A percentile compares a stretch with the other conserved stretches of the same genome.
phyloP scores from a whole-genome alignment of 495 filamentous ascomycete genomes.

The Tuber calosporum region DNA sequence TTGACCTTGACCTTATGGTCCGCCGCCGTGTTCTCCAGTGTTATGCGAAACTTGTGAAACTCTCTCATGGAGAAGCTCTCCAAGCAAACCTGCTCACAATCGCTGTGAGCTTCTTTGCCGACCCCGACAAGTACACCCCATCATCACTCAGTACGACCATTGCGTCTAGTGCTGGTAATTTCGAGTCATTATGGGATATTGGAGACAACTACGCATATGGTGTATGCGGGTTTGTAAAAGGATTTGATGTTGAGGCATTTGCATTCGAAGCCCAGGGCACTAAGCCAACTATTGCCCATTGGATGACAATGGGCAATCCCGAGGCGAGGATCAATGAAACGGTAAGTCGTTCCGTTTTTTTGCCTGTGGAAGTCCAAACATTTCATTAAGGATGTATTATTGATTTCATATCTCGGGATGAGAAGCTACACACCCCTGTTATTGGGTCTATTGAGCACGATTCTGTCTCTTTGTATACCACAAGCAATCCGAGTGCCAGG shows the following conservation, averaged over 20 bases:
- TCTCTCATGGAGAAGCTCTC: conserved; percentile 75
- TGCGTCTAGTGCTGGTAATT: conserved; percentile 78
- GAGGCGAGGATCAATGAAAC: conserved; percentile 66
- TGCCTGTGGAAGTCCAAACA: not conserved
- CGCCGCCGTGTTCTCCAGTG: conserved; percentile 88
- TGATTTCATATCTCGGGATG: conserved; percentile 16
- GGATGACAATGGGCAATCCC: conserved; percentile 56
- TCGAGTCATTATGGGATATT: conserved; percentile 90
- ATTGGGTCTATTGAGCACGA: conserved; percentile 76
- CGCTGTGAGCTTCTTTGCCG: conserved; percentile 83
- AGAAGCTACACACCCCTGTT: conserved; percentile 45
- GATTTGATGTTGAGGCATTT: conserved; percentile 64
- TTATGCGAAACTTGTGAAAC: conserved; percentile 80
- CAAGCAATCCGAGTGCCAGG: conserved; percentile 45
- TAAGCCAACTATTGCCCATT: conserved; percentile 49
- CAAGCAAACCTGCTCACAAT: conserved; percentile 92
- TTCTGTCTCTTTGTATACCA: conserved; percentile 69
- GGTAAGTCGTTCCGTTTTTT: conserved; percentile 44
- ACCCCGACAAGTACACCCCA: conserved; percentile 78
- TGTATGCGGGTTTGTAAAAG: conserved; percentile 72
- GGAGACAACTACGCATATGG: conserved; percentile 93
- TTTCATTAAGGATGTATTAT: conserved; percentile 22
- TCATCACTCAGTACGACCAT: conserved; percentile 86
- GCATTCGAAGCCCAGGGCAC: conserved; percentile 52
- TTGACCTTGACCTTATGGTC: conserved; percentile 89